Conservation (phyloP, 352 stramenopile species). For the Globisporangium cylindrosporum region DNA sequence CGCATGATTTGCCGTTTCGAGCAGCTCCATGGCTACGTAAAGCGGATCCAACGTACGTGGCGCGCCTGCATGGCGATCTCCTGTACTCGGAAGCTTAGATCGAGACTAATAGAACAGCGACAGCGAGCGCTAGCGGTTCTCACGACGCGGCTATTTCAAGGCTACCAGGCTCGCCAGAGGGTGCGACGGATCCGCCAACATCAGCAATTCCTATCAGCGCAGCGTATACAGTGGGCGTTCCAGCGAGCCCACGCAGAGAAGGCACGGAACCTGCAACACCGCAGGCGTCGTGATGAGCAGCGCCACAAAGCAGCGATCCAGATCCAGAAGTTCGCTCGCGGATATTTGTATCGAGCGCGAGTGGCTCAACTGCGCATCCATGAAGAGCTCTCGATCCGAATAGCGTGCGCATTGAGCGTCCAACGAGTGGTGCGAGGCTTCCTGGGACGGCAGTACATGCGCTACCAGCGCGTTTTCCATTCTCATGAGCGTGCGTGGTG, state of each 20-base stretch:
- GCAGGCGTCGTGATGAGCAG: neutral
- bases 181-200: slow-evolving; percentile 35
- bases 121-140: slow-evolving; percentile 26
- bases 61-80: slow-evolving; percentile 24
- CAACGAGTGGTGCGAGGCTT: slow-evolving; percentile 50
- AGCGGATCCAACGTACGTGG: slow-evolving; percentile 39
- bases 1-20: slow-evolving; percentile 25
- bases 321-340: slow-evolving; percentile 44
- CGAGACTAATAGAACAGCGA: slow-evolving; percentile 24
- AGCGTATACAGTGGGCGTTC: slow-evolving; percentile 39
- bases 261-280: slow-evolving; percentile 17
- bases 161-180: slow-evolving; percentile 43
- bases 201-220: slow-evolving; percentile 27
- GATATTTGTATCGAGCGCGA: slow-evolving; percentile 23
- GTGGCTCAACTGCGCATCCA: slow-evolving; percentile 33
- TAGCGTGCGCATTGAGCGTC: slow-evolving; percentile 49
- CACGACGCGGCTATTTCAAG: slow-evolving; percentile 34
- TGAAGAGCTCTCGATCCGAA: slow-evolving; percentile 34
- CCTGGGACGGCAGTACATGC: slow-evolving; percentile 30
- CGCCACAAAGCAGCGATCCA: slow-evolving; percentile 31
- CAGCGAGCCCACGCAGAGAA: slow-evolving; percentile 35
- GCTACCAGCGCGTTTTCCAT: slow-evolving; percentile 28
- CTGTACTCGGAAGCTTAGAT: slow-evolving; percentile 24
- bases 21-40: slow-evolving; percentile 13
- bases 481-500: slow-evolving; percentile 29